Conservation (phyloP, 2,329 filamentous ascomycete species). For the Colletotrichum acutatum region DNA sequence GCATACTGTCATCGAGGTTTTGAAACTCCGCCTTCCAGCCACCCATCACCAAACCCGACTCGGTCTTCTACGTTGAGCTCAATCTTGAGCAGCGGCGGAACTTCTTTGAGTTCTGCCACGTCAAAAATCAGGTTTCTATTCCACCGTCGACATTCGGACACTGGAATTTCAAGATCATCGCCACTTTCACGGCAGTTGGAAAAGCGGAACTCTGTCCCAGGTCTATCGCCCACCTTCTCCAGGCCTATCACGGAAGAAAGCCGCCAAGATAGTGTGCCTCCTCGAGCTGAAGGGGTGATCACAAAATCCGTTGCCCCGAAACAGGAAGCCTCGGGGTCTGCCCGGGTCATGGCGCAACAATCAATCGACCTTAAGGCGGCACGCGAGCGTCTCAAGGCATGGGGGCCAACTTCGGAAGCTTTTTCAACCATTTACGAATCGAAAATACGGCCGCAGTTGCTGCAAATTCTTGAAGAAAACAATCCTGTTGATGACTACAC, state of each 20-base stretch:
- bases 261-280: background rate
- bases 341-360: background rate
- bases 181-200: no score
- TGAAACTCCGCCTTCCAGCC: background rate
- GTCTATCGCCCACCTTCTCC: background rate
- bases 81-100: background rate
- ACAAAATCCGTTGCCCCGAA: background rate
- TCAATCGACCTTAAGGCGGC: background rate
- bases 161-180: background rate
- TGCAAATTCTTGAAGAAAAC: background rate
- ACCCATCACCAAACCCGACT: background rate
- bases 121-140: background rate
- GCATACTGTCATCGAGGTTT: background rate
- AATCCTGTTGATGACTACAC: no score
- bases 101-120: background rate
- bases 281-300: background rate
- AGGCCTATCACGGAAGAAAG: background rate
- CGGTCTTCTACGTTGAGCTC: background rate
- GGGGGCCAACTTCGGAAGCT: background rate
- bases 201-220: background rate
- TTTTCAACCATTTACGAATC: conserved; percentile 12
- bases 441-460: background rate
- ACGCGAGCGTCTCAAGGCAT: background rate
- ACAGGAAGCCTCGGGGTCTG: background rate
- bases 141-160: background rate